Conservation (phyloP, 345 rosid species). For the Mercurialis annua region DNA sequence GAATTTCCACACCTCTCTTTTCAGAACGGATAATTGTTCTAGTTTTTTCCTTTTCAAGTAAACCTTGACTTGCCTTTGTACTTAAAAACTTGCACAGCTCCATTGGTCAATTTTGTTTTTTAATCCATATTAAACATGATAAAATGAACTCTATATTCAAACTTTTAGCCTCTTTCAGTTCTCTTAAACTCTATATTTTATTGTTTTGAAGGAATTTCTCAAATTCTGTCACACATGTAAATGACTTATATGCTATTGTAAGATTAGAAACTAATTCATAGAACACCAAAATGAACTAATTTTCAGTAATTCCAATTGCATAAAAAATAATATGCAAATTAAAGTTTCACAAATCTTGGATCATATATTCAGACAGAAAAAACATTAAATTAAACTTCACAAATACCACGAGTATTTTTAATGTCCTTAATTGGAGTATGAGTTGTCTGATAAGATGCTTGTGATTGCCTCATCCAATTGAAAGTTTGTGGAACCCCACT, state of each 20-base stretch:
- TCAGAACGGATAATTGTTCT: neutral
- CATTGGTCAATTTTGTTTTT: neutral
- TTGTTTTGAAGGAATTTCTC: neutral
- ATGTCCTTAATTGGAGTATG: conserved; percentile 39
- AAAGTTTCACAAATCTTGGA: neutral
- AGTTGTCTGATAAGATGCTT: conserved; percentile 37
- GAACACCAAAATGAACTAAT: neutral
- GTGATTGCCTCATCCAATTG: conserved; percentile 59
- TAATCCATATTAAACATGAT: neutral
- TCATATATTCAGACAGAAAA: neutral
- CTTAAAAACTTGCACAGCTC: neutral
- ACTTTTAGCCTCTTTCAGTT: neutral
- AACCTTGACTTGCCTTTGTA: neutral
- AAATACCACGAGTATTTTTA: conserved; percentile 39
- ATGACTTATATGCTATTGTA: neutral
- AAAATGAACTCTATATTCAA: neutral
- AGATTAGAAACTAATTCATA: neutral
- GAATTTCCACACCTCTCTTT: conserved; percentile 1
- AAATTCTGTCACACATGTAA: neutral
- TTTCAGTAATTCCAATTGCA: neutral
- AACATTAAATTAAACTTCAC: neutral
- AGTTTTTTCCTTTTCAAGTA: neutral
- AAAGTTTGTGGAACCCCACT: conserved; percentile 78
- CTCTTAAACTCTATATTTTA: neutral
- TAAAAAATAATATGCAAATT: neutral